A percentile compares a stretch with the other conserved stretches of the same genome.
Conservation (phyloP, 331 rosid genomes). For the Saraca asoca region DNA sequence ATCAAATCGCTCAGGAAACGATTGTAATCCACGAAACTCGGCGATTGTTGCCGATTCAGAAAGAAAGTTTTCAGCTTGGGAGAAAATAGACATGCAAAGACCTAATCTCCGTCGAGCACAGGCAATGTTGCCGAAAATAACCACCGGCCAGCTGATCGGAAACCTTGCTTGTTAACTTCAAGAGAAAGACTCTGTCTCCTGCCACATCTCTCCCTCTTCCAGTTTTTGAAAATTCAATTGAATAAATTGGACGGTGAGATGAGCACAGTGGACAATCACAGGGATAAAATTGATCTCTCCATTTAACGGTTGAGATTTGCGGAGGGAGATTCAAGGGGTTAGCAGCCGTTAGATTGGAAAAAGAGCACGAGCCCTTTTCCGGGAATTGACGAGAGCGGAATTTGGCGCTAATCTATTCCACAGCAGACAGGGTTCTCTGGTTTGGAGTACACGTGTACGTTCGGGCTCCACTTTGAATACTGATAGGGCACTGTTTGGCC, state of each 20-base stretch:
- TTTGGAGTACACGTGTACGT: constrained; percentile 44
- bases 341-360: constrained; percentile 44
- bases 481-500: no score
- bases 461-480: not conserved
- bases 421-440: not conserved
- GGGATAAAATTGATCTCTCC: constrained; percentile 13
- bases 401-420: constrained; percentile 74
- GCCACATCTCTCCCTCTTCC: constrained; percentile 43
- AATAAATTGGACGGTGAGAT: constrained; percentile 41
- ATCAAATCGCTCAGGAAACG: not conserved
- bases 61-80: constrained; percentile 5
- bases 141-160: constrained; percentile 13
- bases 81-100: constrained; percentile 28
- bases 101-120: not conserved
- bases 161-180: not conserved
- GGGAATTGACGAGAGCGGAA: constrained; percentile 25
- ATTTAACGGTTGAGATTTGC: constrained; percentile 27
- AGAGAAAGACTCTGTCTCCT: constrained; percentile 14
- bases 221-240: constrained; percentile 67
- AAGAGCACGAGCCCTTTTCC: constrained; percentile 12
- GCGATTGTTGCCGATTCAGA: constrained; percentile 4
- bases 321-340: not conserved
- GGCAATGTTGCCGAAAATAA: constrained; percentile 20
- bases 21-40: not conserved
- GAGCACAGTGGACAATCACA: not conserved